phyloP scores from a whole-genome alignment of 2,329 filamentous ascomycete species.

The Colletotrichum echinochloae region DNA sequence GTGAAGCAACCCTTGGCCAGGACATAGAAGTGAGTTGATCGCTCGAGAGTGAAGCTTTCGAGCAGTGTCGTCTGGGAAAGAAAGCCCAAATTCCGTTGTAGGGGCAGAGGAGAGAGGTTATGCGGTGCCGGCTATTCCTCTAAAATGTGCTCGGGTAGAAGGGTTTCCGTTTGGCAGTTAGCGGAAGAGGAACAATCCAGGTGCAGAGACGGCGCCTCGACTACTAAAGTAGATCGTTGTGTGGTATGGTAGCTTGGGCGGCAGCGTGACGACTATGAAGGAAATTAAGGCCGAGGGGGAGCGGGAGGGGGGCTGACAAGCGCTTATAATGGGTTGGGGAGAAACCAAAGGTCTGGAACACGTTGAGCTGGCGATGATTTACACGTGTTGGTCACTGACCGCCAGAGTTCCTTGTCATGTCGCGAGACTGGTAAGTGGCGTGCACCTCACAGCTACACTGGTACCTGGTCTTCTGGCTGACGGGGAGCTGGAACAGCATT shows the following conservation, averaged over 20 bases:
- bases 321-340: conserved; percentile 16
- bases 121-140: background rate
- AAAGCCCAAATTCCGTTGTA: background rate
- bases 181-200: background rate
- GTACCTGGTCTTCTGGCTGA: background rate
- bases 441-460: conserved; percentile 1
- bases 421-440: conserved; percentile 2
- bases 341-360: conserved; percentile 14
- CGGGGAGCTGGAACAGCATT: conserved; percentile 18
- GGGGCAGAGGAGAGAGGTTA: background rate
- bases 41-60: background rate
- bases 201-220: background rate
- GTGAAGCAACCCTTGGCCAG: background rate
- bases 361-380: conserved; percentile 26
- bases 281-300: conserved; percentile 10
- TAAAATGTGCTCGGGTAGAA: background rate
- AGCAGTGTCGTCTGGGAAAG: background rate
- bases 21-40: background rate
- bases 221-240: background rate
- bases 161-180: background rate
- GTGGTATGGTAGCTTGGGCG: conserved; percentile 2
- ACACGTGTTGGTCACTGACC: conserved; percentile 30
- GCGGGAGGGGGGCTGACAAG: background rate
- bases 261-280: conserved; percentile 18
- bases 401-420: conserved; percentile 8